Percentiles rank a stretch among this genome's conserved stretches.
Evolutionary conservation across 2,329 filamentous ascomycete species (phyloP).

Genomic region (Cercospora zeina): DNA sequence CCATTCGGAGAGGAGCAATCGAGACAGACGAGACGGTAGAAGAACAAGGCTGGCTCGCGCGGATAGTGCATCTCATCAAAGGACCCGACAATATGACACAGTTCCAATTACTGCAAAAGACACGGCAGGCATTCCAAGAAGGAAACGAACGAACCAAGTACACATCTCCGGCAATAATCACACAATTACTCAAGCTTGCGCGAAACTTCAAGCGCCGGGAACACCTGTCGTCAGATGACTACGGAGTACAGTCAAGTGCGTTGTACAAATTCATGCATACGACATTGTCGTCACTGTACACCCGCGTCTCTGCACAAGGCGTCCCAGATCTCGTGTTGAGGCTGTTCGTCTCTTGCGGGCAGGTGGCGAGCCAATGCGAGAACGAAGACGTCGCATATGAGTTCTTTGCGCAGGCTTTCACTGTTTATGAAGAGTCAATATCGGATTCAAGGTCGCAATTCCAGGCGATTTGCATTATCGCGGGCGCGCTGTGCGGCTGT

Average conservation of each 20-base stretch:
- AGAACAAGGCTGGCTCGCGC: constrained; percentile 94
- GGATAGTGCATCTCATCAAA: constrained; percentile 84
- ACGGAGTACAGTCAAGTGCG: constrained; percentile 71
- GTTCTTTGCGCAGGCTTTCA: constrained; percentile 97
- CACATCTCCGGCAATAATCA: constrained; percentile 89
- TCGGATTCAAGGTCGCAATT: constrained; percentile 96
- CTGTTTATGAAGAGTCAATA: constrained; percentile 94
- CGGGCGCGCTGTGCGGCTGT: constrained; percentile 82
- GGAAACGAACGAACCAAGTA: constrained; percentile 95
- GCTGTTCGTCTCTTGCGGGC: constrained; percentile 86
- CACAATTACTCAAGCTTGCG: constrained; percentile 83
- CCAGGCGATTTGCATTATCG: constrained; percentile 94
- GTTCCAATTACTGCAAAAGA: constrained; percentile 82
- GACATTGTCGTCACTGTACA: constrained; percentile 80
- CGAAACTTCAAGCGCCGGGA: constrained; percentile 86
- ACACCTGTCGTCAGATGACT: constrained; percentile 77
- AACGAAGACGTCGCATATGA: constrained; percentile 98
- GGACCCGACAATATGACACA: constrained; percentile 88
- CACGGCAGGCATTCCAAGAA: constrained; percentile 81
- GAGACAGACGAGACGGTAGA: constrained; percentile 98
- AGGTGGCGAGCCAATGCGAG: constrained; percentile 84
- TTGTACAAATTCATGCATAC: constrained; percentile 96
- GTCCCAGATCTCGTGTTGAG: constrained; percentile 86
- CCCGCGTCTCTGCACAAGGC: constrained; percentile 69
- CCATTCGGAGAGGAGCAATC: constrained; percentile 68